Conservation (phyloP, 140 eudicot species). For the Bidens hawaiensis region DNA sequence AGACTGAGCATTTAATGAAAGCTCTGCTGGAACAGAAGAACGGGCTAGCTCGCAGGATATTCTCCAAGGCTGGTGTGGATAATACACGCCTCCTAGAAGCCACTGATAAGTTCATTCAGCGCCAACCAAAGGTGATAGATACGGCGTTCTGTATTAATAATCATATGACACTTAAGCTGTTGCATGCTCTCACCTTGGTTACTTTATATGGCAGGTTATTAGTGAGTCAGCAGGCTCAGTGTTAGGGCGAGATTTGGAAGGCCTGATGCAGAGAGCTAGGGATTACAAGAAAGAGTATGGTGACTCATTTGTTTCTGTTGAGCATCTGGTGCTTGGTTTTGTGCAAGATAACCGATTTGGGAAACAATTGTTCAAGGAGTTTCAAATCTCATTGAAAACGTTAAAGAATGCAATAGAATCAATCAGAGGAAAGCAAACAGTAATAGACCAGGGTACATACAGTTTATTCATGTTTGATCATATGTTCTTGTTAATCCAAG, state of each 20-base stretch:
- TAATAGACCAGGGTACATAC: constrained; percentile 76
- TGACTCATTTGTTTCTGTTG: constrained; percentile 88
- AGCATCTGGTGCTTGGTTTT: constrained; percentile 91
- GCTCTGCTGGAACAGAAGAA: constrained; percentile 88
- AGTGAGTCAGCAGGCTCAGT: constrained; percentile 89
- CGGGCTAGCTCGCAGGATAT: constrained; percentile 91
- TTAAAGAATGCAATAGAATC: constrained; percentile 68
- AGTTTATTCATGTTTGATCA: background rate
- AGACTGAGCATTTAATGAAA: constrained; percentile 93
- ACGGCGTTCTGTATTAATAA: background rate
- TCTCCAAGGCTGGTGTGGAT: constrained; percentile 87
- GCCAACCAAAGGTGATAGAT: constrained; percentile 95
- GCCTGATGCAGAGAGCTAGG: constrained; percentile 70
- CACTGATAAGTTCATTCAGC: constrained; percentile 81
- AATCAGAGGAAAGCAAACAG: constrained; percentile 80
- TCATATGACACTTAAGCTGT: background rate
- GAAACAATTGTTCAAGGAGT: constrained; percentile 75
- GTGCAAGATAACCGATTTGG: constrained; percentile 82
- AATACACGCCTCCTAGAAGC: constrained; percentile 87
- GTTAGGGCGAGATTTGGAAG: constrained; percentile 92
- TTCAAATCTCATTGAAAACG: constrained; percentile 53
- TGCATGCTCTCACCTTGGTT: background rate
- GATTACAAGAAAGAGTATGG: constrained; percentile 84
- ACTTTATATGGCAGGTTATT: constrained; percentile 50
- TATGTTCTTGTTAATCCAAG: background rate